Base-by-base conservation (phyloP, 345 rosid species). In the Bruguiera sexangula region DNA sequence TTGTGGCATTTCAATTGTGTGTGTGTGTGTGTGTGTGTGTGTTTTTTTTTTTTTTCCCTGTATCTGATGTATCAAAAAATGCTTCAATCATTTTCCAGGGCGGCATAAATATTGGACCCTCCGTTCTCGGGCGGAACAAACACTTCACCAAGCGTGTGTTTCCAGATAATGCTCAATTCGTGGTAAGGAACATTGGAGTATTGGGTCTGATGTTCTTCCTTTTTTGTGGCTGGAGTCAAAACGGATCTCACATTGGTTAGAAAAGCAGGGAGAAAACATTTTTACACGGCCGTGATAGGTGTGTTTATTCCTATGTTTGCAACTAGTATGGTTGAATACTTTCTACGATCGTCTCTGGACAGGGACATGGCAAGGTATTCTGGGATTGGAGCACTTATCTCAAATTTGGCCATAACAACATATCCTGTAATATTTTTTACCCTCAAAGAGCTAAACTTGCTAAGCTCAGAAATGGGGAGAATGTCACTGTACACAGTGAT, bases 91-190 rank as follows among this genome's bases (percentile, higher is more conserved):
- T 20, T 72, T 74, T 79, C 11, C 65, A 91, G 98, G 96, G 95
- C 43, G 97, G 96, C 3, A 75, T 91, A 62, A 63, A 88, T 58
- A 50, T 94, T 19, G 97, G 97, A 77, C 96, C 97, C 0, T 91
- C 97, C 0, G 26, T 89, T 67, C 67, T 94, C 1, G 89, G 95
- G 13, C 74, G 75, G 29, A 87, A 60, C 81, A 27, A 65, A 63
- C 69, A 39, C 6, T 85, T 88, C 60, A 36, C 69, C 9, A 61
- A 59, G 21, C 22, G 22, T 2, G 3, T 84, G 6, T 82, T 84
- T 53, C 91, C 96, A 2, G 85, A 73, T 0, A 72, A 78, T n/a
- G 73, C 84, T 1, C 58, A 73, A 34, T 85, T 70, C 67, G 65
- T 91, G 32, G n/a, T 82, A 3, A 79, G 65, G 66, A 94, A 88